Conservation (phyloP, 192 early-diverging fungal genomes). For the Powellomyces hirtus region DNA sequence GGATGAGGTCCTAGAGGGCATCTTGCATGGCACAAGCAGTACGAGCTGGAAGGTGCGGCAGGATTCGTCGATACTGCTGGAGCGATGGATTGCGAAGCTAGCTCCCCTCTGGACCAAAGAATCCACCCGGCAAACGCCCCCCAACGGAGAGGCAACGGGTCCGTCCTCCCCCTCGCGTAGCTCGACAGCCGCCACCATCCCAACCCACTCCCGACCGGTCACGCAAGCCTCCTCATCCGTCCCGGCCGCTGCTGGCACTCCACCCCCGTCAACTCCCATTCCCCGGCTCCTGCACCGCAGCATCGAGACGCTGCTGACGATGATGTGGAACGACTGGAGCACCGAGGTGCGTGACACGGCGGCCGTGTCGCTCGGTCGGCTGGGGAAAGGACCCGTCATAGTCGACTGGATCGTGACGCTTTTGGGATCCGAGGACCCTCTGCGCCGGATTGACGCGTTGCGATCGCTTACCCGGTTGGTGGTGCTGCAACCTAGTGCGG, state of each 20-base stretch:
- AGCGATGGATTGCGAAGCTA: conserved; percentile 36
- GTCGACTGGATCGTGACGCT: conserved; percentile 43
- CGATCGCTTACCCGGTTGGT: conserved; percentile 34
- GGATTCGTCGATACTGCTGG: conserved; percentile 43
- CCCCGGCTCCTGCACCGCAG: background rate
- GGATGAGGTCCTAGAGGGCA: conserved; percentile 27
- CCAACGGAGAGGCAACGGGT: background rate
- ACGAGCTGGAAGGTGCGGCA: conserved; percentile 44
- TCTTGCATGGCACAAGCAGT: conserved; percentile 30
- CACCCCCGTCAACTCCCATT: background rate
- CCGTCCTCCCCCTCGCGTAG: background rate
- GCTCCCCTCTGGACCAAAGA: conserved; percentile 13
- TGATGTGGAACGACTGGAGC: conserved; percentile 56
- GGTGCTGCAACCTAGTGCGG: conserved; percentile 24
- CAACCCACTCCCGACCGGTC: background rate
- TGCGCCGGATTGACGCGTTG: conserved; percentile 44
- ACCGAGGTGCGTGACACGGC: conserved; percentile 41
- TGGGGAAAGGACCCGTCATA: conserved; percentile 39
- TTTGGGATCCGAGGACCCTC: conserved; percentile 38
- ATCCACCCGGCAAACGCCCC: background rate
- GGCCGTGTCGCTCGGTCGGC: conserved; percentile 20
- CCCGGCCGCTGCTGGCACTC: background rate
- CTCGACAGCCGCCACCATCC: background rate
- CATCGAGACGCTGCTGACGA: conserved; percentile 32
- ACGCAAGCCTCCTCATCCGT: conserved; percentile 1